Base-by-base conservation (phyloP, 2,329 filamentous ascomycete genomes). In the Leptographium lundbergii region DNA sequence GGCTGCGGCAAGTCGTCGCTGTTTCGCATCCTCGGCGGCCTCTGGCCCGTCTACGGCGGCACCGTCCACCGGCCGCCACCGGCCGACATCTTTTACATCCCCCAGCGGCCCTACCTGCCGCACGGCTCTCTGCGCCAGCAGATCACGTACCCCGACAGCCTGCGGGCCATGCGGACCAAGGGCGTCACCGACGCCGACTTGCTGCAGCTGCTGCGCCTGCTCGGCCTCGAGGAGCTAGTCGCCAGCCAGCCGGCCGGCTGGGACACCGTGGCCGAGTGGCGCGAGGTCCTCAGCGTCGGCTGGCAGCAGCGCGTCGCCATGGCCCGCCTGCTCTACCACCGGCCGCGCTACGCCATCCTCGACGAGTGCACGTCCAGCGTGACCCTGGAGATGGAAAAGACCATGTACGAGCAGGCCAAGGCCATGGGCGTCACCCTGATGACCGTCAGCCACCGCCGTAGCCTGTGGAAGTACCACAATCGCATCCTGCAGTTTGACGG, bases 371-470 rank as follows among this genome's bases (percentile, higher is more conserved):
- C 94, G 7, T 91, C 87, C 59, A 90, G 85, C 57, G 90, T 99
- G n/a, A 96, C 95, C 19, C 80, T 96, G 32, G 92, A 97, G 66
- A 91, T 91, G 61, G 94, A 99, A 69, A 87, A 90, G 69, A 81
- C 90, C 69, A 97, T 99, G 91, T 99, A 99, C 72, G 92, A 96
- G 66, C 91, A 90, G 59, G 94, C 94, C 56, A 97, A 99, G 78
- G 79, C 82, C 22, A 74, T 96, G 22, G 91, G 89, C 4, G 94
- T 96, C 66, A 97, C 94, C 0, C 80, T 99, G 63, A 96, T 99
- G 89, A 99, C 94, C 0, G 94, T 99, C 27, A 91, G 86, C 64
- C 94, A 99, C 71, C 79, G 94, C 10, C 78, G 91, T 62, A 95
- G 89, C 74, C 73, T 99, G 66, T 99, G 94, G 94, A 91, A 94